phyloP scores from a whole-genome alignment of 352 stramenopile genomes.

The Aphanomyces cochlioides region DNA sequence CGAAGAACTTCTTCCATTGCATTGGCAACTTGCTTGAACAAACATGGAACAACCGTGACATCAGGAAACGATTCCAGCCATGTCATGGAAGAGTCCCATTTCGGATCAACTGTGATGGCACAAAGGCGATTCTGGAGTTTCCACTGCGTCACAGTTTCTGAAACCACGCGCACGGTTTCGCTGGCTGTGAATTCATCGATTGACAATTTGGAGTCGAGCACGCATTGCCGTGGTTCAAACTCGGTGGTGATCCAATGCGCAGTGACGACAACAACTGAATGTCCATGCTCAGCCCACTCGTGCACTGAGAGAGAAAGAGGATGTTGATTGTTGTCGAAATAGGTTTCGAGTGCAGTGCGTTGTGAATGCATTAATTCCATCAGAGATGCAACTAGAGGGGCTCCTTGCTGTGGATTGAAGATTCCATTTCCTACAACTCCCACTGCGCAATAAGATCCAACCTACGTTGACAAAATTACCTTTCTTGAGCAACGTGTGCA shows the following conservation, averaged over 20 bases:
- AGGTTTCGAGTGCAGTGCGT: neutral
- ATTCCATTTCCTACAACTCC: neutral
- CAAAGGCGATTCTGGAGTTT: neutral
- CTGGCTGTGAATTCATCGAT: neutral
- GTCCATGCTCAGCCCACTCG: neutral
- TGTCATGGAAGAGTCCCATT: neutral
- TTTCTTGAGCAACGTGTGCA: neutral
- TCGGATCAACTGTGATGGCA: neutral
- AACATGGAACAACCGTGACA: neutral
- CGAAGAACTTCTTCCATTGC: neutral
- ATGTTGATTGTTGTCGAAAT: neutral
- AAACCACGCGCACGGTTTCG: neutral
- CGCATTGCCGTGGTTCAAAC: conserved; percentile 68
- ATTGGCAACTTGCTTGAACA: neutral
- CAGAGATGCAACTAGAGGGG: neutral
- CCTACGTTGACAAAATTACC: neutral
- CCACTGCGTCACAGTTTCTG: neutral
- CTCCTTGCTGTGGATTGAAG: conserved; percentile 5
- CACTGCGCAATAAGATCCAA: neutral
- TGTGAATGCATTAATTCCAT: neutral
- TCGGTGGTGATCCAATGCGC: conserved; percentile 74
- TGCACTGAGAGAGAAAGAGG: neutral
- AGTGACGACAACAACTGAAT: conserved; percentile 69
- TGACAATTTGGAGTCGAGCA: conserved; percentile 67
- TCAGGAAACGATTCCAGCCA: neutral